phyloP scores from a whole-genome alignment of 2,329 filamentous ascomycete species.

The Eutypa lata region DNA sequence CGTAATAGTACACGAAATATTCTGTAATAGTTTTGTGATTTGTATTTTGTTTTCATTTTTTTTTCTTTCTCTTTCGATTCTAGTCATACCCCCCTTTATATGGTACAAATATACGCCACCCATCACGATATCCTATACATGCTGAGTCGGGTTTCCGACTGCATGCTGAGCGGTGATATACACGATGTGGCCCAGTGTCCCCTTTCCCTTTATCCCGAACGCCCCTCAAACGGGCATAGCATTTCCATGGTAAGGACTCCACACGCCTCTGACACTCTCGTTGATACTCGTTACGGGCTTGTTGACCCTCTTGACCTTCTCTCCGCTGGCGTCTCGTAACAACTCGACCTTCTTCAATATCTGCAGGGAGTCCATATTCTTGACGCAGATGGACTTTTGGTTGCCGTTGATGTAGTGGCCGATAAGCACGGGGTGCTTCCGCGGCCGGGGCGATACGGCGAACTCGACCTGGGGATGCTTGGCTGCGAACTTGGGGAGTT shows the following conservation, averaged over 20 bases:
- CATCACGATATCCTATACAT: not conserved
- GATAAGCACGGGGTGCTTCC: constrained; percentile 82
- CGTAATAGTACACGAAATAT: too few relatives aligned
- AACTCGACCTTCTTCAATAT: constrained; percentile 77
- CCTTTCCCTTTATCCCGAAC: constrained; percentile 4
- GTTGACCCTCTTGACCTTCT: constrained; percentile 63
- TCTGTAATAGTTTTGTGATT: not conserved
- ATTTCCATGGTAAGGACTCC: constrained; percentile 67
- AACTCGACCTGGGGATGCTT: constrained; percentile 88
- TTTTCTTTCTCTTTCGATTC: not conserved
- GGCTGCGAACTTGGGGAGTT: constrained; percentile 73
- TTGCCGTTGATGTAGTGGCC: constrained; percentile 92
- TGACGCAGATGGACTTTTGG: constrained; percentile 81
- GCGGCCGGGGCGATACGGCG: constrained; percentile 83
- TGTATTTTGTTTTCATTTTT: not conserved
- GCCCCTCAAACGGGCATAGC: constrained; percentile 49
- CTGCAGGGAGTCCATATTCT: constrained; percentile 77
- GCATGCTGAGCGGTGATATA: not conserved
- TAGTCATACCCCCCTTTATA: not conserved
- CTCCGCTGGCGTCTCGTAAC: constrained; percentile 70
- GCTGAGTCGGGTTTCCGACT: not conserved
- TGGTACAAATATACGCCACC: not conserved
- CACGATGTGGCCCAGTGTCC: constrained; percentile 1
- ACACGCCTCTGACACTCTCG: constrained; percentile 65
- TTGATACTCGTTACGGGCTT: constrained; percentile 65